Base-by-base conservation (phyloP, 768 basidiomycete genomes). In the Dentipellis sp. region DNA sequence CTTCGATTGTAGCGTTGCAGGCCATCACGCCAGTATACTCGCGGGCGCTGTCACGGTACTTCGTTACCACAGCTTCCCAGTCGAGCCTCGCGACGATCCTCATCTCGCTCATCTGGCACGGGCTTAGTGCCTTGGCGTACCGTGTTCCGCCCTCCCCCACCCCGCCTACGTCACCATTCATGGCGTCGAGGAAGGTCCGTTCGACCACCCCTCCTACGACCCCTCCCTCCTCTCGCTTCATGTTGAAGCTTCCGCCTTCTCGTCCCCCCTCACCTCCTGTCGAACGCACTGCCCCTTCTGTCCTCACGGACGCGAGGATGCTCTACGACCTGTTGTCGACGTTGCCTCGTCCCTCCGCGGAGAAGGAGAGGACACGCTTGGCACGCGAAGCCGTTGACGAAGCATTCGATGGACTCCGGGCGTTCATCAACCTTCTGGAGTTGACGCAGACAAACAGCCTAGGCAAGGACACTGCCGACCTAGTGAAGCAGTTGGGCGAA, bases 351-450 rank as follows among this genome's bases (percentile, higher is more conserved):
- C 88, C 90, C 35, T 65, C 60, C 12, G 69, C 69, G n/a, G 75
- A 75, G 50, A 77, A 74, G 34, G 74, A 73, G 58, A 65, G 70
- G 10, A 76, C 78, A 10, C 72, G 72, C 22, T 67, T 88, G 9
- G 89, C 90, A n/a, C 75, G 77, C 40, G 89, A 92, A 66, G 90
- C 87, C 5, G 88, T 91, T 10, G 83, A 86, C 54, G 89, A 91
- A 63, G 90, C 86, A 1, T 82, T 86, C 61, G 79, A 78, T 54
- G 84, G 81, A 14, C 70, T 91, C 23, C 71, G 75, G 61, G 77
- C 81, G 19, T 68, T 91, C 16, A 71, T 73, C 14, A 71, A 75
- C 10, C 73, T 90, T 23, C 71, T 90, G 12, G 83, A 85, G 57
- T 74, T 73, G 14, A 51, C 49, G 17, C 53, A 57, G 12, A 19